Evolutionary conservation across 140 eudicot species (phyloP), one percentile per base, ranked within the genome.

Genomic region (Oenanthe javanica): DNA sequence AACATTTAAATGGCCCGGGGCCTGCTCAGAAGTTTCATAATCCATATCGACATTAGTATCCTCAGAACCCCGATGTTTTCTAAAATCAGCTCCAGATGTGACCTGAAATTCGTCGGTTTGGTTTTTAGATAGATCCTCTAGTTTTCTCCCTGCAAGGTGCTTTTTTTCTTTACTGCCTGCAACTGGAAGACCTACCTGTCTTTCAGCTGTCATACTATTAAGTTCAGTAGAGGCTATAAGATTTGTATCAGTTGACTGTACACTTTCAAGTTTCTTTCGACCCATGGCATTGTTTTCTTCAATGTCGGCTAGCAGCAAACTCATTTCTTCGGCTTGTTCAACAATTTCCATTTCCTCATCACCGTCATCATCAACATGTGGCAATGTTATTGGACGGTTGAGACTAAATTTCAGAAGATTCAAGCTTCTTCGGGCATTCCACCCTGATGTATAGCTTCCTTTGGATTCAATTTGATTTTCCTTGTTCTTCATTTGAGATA

Each of bases 301-400:
- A 31, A 80, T 74, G 70, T 75, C 87, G 67, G 81, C 91, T 75
- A 79, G 74, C 75, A 82, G 72, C 63, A 19, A 19, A 48, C 77
- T 59, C 71, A 72, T 52, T 76, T 71, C 75, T 40, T 89, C 93
- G 69, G 79, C 85, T 76, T 83, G 89, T 70, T 89, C 90, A 64
- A 87, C 93, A 59, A 92, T 92, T 84, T 96, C 99, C 97, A 96
- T 93, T 85, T 88, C 96, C 82, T 86, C 96, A 57, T 96, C 99
- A 75, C 97, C 89, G 31, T 96, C 99, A 73, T 91, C 97, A 82
- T 95, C 97, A 36, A 85, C 81, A 87, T 66, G 90, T 42, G 97
- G 93, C 72, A 89, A 81, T 18, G 79, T 74, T 88, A 91, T 84
- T 6, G 99, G 97, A 76, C 86, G 96, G 80, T 89, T 88, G 54